A percentile compares a stretch with the other conserved stretches of the same genome.
Conservation (phyloP, 2,329 filamentous ascomycete genomes). For the Simplicillium sp. region DNA sequence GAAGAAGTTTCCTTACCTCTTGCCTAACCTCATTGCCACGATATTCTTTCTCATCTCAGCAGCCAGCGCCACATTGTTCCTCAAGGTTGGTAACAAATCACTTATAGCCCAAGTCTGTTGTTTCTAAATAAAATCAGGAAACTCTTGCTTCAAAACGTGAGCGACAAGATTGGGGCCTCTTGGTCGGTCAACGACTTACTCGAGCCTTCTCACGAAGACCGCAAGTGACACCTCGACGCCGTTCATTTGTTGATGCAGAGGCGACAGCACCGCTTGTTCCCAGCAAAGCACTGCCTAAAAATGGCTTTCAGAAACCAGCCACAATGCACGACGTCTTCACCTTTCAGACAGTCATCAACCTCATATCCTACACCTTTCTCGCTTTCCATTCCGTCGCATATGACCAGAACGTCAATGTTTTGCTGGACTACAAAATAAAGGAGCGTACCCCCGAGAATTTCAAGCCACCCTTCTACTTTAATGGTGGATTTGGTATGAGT, state of each 20-base stretch:
- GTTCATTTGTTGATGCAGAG: slow-evolving; percentile 45
- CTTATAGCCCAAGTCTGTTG: neutral
- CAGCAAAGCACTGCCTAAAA: slow-evolving; percentile 14
- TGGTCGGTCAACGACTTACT: slow-evolving; percentile 59
- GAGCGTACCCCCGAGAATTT: slow-evolving; percentile 49
- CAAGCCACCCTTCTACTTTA: slow-evolving; percentile 69
- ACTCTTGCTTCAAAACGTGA: slow-evolving; percentile 66
- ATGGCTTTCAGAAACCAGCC: slow-evolving; percentile 11
- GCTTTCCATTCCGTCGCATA: slow-evolving; percentile 76
- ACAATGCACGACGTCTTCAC: slow-evolving; percentile 60
- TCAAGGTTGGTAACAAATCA: slow-evolving; percentile 43
- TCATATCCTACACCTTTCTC: slow-evolving; percentile 70
- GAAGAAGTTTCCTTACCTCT: slow-evolving; percentile 66
- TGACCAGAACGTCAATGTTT: slow-evolving; percentile 82
- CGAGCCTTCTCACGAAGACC: slow-evolving; percentile 21
- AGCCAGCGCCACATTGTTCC: slow-evolving; percentile 63
- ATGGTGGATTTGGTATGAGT: slow-evolving; percentile 66
- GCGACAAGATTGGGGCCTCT: slow-evolving; percentile 63
- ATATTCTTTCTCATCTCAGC: slow-evolving; percentile 72
- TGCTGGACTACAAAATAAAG: slow-evolving; percentile 65
- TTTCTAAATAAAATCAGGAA: slow-evolving; percentile 41
- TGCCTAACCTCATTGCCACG: slow-evolving; percentile 75
- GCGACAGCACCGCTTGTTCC: slow-evolving; percentile 46
- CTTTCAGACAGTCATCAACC: slow-evolving; percentile 62
- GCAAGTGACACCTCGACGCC: slow-evolving; percentile 23